Evolutionary conservation across 805 yeast genomes (phyloP), one percentile per base, ranked within the genome.

Genomic region (Blastobotrys terrestris): DNA sequence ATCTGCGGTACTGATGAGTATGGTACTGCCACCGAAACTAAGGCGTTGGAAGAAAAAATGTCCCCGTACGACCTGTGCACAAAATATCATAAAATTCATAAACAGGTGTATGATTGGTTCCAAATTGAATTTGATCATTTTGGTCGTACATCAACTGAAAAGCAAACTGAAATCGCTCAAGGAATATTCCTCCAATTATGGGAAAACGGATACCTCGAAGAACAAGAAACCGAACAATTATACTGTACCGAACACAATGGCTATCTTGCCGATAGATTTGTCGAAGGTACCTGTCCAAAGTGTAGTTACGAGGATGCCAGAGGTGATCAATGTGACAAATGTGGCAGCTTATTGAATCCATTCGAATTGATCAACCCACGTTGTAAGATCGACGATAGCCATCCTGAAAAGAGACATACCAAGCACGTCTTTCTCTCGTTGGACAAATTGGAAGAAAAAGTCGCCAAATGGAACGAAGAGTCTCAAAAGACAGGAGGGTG

Each of bases 21-120:
- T 68, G 99, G 99, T 68, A 94, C 99, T 53, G 99, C 99, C 46
- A 94, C 99, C 14, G 99, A 94, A 71, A 94, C 99, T 26, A 94
- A 92, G 72, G 99, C 99, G 8, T 73, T 94, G 49, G 98, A 92
- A 68, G 99, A 94, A 66, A 83, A 85, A 43, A 85, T 87, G 55
- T 79, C 95, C 2, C 99, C 99, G 48, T 75, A 80, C 62, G 85
- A 89, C 67, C 76, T 94, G 62, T 94, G 98, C 77, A 89, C 85
- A 70, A 94, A 92, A 70, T 94, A 88, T 71, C 85, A 89, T 70
- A 77, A 78, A 55, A 77, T 94, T 59, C 99, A 94, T 69, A 78
- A 83, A 56, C 87, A 87, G 46, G 94, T 94, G 49, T 94, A 94
- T 72, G 87, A 94, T 66, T 94, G 99, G 99, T 94, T 94, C 72